Evolutionary conservation across 2,329 filamentous ascomycete species (phyloP).

Genomic region (Helotiales sp.): DNA sequence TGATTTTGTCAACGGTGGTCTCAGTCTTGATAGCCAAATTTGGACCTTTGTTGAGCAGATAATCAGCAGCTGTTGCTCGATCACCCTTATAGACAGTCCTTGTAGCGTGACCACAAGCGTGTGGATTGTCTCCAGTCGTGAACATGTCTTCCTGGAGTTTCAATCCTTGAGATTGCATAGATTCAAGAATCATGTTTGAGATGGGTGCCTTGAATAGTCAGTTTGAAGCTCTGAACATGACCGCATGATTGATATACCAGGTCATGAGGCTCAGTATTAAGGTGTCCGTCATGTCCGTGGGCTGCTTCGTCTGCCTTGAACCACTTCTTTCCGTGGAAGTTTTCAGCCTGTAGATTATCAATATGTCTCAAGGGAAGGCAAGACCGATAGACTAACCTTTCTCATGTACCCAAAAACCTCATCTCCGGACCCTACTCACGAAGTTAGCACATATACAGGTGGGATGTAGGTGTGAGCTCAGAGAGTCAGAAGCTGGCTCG

Average conservation of each 20-base stretch:
- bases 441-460: too few species aligned
- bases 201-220: slow-evolving; percentile 43
- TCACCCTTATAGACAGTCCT: slow-evolving; percentile 53
- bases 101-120: slow-evolving; percentile 56
- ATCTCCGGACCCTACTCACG: too few species aligned
- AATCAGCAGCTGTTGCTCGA: slow-evolving; percentile 55
- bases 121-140: slow-evolving; percentile 49
- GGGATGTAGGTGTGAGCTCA: too few species aligned
- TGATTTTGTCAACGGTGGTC: slow-evolving; percentile 52
- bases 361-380: not conserved
- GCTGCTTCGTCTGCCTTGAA: slow-evolving; percentile 48
- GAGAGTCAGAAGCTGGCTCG: too few species aligned
- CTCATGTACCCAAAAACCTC: slow-evolving; percentile 58
- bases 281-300: slow-evolving; percentile 52
- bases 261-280: slow-evolving; percentile 58
- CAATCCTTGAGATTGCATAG: slow-evolving; percentile 54
- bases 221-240: not conserved
- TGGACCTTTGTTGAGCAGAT: slow-evolving; percentile 41
- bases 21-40: slow-evolving; percentile 45
- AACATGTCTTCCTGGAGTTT: slow-evolving; percentile 61
- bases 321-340: slow-evolving; percentile 58
- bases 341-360: slow-evolving; percentile 45
- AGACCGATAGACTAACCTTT: slow-evolving; percentile 41
- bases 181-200: slow-evolving; percentile 53
- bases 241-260: slow-evolving; percentile 39